Percentiles rank a stretch among this genome's conserved stretches.
phyloP scores from a whole-genome alignment of 306 rosid genomes.

The Lagenaria siceraria region DNA sequence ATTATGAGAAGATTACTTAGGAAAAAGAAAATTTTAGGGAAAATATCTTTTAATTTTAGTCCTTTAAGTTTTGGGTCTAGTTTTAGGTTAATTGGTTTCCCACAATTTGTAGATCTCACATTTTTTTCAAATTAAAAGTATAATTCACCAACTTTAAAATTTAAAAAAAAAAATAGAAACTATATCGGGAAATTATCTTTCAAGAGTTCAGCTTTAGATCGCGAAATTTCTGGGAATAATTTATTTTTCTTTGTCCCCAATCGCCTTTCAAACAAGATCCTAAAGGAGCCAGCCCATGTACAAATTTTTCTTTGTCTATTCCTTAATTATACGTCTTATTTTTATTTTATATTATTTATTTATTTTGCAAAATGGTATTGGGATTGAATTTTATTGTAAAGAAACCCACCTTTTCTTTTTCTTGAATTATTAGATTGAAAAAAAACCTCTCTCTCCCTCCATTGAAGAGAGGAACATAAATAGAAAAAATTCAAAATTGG shows the following conservation, averaged over 20 bases:
- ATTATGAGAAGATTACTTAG: no score
- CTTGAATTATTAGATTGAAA: neutral
- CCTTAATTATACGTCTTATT: neutral
- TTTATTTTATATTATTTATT: neutral
- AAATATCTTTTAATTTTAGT: no score
- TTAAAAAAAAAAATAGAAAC: no score
- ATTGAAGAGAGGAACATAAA: neutral
- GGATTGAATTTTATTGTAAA: neutral
- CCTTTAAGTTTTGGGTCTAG: no score
- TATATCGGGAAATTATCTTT: no score
- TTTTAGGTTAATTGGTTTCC: no score
- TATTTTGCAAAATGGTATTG: neutral
- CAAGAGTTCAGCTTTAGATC: no score
- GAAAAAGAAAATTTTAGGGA: no score
- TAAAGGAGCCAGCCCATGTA: neutral
- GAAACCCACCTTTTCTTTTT: neutral
- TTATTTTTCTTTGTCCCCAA: neutral
- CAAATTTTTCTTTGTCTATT: neutral
- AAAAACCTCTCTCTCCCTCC: neutral
- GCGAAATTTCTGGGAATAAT: neutral
- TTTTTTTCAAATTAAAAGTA: no score
- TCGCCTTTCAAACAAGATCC: neutral
- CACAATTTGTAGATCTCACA: no score
- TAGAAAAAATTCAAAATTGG: neutral
- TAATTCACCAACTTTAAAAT: no score